Percentiles rank a stretch among this genome's conserved stretches.
Conservation (phyloP, 192 early-diverging fungal species). For the Backusella psychrophila region DNA sequence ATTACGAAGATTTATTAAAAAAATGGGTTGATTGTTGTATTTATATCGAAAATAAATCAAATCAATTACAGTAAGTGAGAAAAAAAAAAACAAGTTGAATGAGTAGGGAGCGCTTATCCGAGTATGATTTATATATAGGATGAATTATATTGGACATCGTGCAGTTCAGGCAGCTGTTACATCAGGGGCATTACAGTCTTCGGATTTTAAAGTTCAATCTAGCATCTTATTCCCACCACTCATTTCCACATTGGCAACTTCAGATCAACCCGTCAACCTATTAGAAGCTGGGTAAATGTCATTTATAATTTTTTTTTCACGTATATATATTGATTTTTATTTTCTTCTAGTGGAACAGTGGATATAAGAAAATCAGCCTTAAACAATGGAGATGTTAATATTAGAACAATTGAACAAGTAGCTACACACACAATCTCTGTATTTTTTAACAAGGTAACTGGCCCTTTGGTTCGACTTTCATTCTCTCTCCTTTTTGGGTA, state of each 20-base stretch:
- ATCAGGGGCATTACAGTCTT: constrained; percentile 59
- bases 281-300: not conserved
- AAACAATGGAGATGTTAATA: not conserved
- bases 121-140: constrained; percentile 1
- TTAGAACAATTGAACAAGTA: not conserved
- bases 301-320: not conserved
- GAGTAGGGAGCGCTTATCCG: not conserved
- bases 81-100: not conserved
- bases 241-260: constrained; percentile 20
- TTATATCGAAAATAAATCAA: not conserved
- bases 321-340: not conserved
- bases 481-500: constrained; percentile 21
- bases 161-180: constrained; percentile 61
- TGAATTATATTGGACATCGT: constrained; percentile 55
- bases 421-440: not conserved
- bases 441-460: constrained; percentile 14
- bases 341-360: not conserved
- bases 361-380: not conserved
- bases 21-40: constrained; percentile 51
- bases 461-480: constrained; percentile 16
- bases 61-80: constrained; percentile 25
- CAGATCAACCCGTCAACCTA: not conserved
- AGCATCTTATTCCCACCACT: constrained; percentile 59
- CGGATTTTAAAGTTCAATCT: constrained; percentile 59
- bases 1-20: constrained; percentile 57